These are phyloP conservation scores for Ramalina intermedia DNA, from an alignment of 495 filamentous ascomycete genomes.

Conservation along the genomic window DNA sequence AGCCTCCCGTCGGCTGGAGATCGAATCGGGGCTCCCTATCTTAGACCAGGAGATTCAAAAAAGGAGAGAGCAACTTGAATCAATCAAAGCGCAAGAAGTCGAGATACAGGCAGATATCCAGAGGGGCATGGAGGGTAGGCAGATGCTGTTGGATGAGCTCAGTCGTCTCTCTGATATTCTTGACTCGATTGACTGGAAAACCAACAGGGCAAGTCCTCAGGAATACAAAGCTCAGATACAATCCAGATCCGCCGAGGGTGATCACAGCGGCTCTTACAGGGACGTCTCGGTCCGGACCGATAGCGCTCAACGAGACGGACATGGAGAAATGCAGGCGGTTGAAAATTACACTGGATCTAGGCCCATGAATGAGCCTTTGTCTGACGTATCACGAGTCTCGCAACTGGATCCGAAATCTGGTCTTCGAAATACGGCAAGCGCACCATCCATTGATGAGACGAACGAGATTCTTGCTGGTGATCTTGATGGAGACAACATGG, in stretches of 20 bases:
- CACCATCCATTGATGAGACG: background rate
- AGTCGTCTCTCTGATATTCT: conserved; percentile 1
- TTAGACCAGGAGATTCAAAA: conserved; percentile 40
- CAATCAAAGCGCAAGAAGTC: conserved; percentile 41
- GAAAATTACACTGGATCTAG: background rate
- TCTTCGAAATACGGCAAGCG: background rate
- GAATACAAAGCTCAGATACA: too few relatives aligned
- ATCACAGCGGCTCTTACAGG: too few relatives aligned
- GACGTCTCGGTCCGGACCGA: too few relatives aligned
- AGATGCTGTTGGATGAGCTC: conserved; percentile 19
- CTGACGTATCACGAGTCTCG: background rate
- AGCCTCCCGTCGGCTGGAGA: conserved; percentile 33
- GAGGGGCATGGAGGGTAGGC: conserved; percentile 26
- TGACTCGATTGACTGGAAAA: background rate
- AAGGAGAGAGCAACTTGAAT: conserved; percentile 32
- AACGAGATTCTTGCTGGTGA: conserved; percentile 2
- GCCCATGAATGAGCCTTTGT: background rate
- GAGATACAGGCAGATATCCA: conserved; percentile 45
- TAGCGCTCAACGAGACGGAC: too few relatives aligned
- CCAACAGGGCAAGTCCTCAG: too few relatives aligned
- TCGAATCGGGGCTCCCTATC: conserved; percentile 40
- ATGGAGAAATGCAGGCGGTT: background rate
- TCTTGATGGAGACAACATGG: conserved; percentile 14
- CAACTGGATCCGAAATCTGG: background rate
- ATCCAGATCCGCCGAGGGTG: too few relatives aligned